Evolutionary conservation across 2,329 filamentous ascomycete genomes (phyloP).

Genomic region (Trichoderma citrinoviride): DNA sequence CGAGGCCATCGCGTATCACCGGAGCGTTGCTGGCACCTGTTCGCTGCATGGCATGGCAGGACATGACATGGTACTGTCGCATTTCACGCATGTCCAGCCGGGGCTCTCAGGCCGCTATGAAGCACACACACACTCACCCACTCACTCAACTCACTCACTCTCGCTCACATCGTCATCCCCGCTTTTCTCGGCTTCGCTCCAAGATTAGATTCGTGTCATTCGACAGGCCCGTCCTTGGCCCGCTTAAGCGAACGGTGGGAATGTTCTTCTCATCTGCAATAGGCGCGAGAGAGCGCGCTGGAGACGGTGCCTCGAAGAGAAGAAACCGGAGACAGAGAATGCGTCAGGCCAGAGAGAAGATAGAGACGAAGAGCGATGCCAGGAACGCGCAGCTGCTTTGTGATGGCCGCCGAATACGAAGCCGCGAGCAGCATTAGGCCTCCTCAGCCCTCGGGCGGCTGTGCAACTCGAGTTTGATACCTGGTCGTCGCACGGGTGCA

Average conservation of each 20-base stretch:
- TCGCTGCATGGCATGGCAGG: slow-evolving; percentile 2
- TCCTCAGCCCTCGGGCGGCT: neutral
- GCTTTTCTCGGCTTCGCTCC: slow-evolving; percentile 1
- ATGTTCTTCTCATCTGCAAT: neutral
- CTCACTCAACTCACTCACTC: too few species aligned
- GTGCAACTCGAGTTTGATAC: neutral
- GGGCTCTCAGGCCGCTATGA: slow-evolving; percentile 2
- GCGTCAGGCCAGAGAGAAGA: neutral
- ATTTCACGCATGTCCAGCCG: slow-evolving; percentile 2
- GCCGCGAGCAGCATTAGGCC: neutral
- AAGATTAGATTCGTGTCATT: slow-evolving; percentile 4
- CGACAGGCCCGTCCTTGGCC: slow-evolving; percentile 5
- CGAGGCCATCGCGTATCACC: slow-evolving; percentile 11
- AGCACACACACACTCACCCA: neutral
- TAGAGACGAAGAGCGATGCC: too few species aligned
- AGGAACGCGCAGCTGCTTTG: neutral
- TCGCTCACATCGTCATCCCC: neutral
- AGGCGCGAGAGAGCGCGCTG: neutral
- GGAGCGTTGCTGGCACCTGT: neutral
- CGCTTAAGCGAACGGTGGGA: slow-evolving; percentile 1
- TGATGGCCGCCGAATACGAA: slow-evolving; percentile 11
- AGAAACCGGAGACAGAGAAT: neutral
- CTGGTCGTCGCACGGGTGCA: too few species aligned
- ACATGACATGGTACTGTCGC: neutral
- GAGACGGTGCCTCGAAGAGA: neutral